phyloP scores from a whole-genome alignment of 495 filamentous ascomycete genomes.

The Penicillium cataractarum region DNA sequence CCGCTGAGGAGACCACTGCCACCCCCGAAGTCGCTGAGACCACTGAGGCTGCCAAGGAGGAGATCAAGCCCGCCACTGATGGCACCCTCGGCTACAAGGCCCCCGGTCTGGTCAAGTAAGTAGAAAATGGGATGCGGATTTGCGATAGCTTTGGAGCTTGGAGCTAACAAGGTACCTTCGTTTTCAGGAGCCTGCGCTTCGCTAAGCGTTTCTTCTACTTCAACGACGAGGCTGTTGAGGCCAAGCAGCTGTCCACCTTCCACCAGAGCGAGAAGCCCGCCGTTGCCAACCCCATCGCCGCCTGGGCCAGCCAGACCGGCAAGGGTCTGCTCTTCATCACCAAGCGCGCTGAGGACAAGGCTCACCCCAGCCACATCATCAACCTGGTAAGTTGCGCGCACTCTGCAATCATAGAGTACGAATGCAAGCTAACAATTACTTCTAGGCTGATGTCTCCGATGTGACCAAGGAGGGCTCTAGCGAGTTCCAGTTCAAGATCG shows the following conservation, averaged over 20 bases:
- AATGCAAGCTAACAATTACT: conserved; percentile 16
- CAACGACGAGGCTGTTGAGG: conserved; percentile 75
- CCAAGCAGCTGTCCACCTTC: conserved; percentile 72
- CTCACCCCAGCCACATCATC: conserved; percentile 75
- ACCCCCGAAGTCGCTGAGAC: conserved; percentile 35
- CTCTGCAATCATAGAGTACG: not conserved
- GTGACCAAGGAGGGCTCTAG: conserved; percentile 69
- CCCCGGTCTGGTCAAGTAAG: conserved; percentile 90
- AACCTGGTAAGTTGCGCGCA: conserved; percentile 67
- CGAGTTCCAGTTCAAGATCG: conserved; percentile 83
- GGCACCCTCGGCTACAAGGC: conserved; percentile 85
- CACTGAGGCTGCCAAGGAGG: conserved; percentile 51
- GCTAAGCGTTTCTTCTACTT: conserved; percentile 93
- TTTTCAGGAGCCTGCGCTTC: conserved; percentile 61
- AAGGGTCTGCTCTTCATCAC: conserved; percentile 93
- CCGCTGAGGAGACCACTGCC: conserved; percentile 42
- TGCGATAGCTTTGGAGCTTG: not conserved
- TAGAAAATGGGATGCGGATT: conserved; percentile 18
- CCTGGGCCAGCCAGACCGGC: conserved; percentile 90
- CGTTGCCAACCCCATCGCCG: conserved; percentile 74
- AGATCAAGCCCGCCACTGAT: conserved; percentile 59
- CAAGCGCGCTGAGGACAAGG: conserved; percentile 84
- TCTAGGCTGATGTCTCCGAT: conserved; percentile 80
- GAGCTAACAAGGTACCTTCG: conserved; percentile 20
- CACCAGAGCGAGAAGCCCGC: conserved; percentile 83